A percentile compares a stretch with the other conserved stretches of the same genome.
These are phyloP conservation scores for Starmerella asiatica DNA, from an alignment of 805 yeast genomes.

Conservation along the genomic window DNA sequence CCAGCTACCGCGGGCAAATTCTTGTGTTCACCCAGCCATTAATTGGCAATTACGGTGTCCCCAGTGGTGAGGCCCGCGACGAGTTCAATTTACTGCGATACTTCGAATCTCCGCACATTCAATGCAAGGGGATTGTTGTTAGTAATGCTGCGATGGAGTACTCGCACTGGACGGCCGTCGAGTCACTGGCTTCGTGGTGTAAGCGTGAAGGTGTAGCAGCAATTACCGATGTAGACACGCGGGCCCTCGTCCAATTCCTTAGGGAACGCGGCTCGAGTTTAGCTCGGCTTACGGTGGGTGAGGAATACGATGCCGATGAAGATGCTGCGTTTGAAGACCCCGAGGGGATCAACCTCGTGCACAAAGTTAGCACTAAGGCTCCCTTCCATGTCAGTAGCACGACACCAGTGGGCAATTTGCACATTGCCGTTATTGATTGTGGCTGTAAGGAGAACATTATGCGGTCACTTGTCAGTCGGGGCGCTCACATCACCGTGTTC, in stretches of 20 bases:
- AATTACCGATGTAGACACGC: constrained; percentile 92
- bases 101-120: constrained; percentile 82
- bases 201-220: constrained; percentile 92
- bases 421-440: constrained; percentile 90
- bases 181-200: constrained; percentile 91
- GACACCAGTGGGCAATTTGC: constrained; percentile 42
- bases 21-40: constrained; percentile 93
- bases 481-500: constrained; percentile 91
- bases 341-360: constrained; percentile 75
- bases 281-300: constrained; percentile 81
- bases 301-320: constrained; percentile 81
- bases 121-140: constrained; percentile 92
- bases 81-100: constrained; percentile 74
- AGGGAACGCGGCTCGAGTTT: constrained; percentile 94
- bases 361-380: constrained; percentile 85
- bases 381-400: constrained; percentile 59
- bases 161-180: constrained; percentile 99
- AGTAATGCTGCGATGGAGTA: constrained; percentile 89
- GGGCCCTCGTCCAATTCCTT: constrained; percentile 80
- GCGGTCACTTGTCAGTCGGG: constrained; percentile 86
- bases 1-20: constrained; percentile 94
- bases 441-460: constrained; percentile 97
- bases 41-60: constrained; percentile 97
- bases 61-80: constrained; percentile 68
- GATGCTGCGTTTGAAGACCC: constrained; percentile 88